These are phyloP conservation scores for Cupressus sempervirens DNA, from an alignment of 75 land plant species.

Conservation along the genomic window DNA sequence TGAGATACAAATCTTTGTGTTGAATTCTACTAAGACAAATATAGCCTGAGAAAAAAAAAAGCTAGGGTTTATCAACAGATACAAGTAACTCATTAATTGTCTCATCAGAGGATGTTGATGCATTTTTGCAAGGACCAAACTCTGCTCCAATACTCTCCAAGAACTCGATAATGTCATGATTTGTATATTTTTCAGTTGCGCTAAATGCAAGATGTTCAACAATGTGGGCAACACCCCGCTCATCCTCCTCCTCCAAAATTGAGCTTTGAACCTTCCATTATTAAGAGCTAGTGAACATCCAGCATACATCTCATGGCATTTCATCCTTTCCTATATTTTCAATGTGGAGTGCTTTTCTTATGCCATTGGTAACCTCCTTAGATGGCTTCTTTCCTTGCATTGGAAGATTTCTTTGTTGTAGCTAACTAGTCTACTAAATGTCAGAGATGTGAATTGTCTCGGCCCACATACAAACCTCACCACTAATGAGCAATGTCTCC, in stretches of 20 bases:
- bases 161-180: constrained; percentile 94
- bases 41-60: constrained; percentile 89
- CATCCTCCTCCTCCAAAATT: constrained; percentile 96
- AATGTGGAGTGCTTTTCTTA: too few species aligned
- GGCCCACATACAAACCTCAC: too few species aligned
- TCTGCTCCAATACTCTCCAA: constrained; percentile 98
- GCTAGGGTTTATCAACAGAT: constrained; percentile 94
- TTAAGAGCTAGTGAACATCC: too few species aligned
- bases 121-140: constrained; percentile 99
- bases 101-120: constrained; percentile 89
- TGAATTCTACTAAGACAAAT: constrained; percentile 87
- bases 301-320: too few species aligned
- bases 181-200: constrained; percentile 87
- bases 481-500: too few species aligned
- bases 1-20: constrained; percentile 87
- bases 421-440: constrained; percentile 61
- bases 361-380: too few species aligned
- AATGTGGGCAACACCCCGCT: constrained; percentile 98
- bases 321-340: too few species aligned
- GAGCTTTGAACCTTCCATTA: too few species aligned
- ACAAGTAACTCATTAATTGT: constrained; percentile 95
- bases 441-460: too few species aligned
- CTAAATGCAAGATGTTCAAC: constrained; percentile 99
- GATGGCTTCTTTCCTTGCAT: too few species aligned
- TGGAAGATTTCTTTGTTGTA: too few species aligned